Conservation (phyloP, 2,329 filamentous ascomycete species). For the Neofusicoccum cordaticola region DNA sequence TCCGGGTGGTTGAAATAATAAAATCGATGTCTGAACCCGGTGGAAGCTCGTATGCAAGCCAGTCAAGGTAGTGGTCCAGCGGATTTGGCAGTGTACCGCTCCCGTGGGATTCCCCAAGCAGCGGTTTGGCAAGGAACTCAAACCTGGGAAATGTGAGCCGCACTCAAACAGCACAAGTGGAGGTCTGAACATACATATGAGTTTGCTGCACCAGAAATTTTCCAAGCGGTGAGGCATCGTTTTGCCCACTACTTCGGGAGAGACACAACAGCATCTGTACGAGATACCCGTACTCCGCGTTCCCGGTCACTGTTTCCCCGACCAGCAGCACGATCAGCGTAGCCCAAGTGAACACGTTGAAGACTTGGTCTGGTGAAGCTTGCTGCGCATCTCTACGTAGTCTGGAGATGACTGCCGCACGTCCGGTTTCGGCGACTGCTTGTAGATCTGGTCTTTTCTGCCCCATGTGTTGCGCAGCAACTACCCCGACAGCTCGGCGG, state of each 20-base stretch:
- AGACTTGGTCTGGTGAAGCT: slow-evolving; percentile 28
- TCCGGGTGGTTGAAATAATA: slow-evolving; percentile 18
- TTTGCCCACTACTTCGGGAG: slow-evolving; percentile 7
- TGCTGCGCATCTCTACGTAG: slow-evolving; percentile 33
- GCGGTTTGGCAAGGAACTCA: slow-evolving; percentile 22
- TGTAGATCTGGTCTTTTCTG: slow-evolving; percentile 31
- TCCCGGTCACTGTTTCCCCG: slow-evolving; percentile 43
- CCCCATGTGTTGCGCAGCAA: slow-evolving; percentile 40
- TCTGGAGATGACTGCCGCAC: slow-evolving; percentile 36
- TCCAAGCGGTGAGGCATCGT: not conserved
- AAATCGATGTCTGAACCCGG: slow-evolving; percentile 1
- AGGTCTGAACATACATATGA: not conserved
- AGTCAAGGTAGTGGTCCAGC: slow-evolving; percentile 19
- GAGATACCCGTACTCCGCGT: slow-evolving; percentile 37
- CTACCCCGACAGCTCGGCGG: slow-evolving; percentile 38
- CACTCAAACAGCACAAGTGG: not conserved
- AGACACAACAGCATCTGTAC: slow-evolving; percentile 38
- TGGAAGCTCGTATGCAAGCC: slow-evolving; percentile 18
- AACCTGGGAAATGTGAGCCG: slow-evolving; percentile 18
- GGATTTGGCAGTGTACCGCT: slow-evolving; percentile 18
- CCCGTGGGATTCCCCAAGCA: slow-evolving; percentile 20
- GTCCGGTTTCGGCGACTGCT: slow-evolving; percentile 33
- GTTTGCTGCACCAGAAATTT: slow-evolving; percentile 18
- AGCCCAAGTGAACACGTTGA: slow-evolving; percentile 38
- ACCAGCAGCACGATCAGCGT: slow-evolving; percentile 41